Base-by-base conservation (phyloP, 2,329 filamentous ascomycete species). In the Intubia oerlemansii region DNA sequence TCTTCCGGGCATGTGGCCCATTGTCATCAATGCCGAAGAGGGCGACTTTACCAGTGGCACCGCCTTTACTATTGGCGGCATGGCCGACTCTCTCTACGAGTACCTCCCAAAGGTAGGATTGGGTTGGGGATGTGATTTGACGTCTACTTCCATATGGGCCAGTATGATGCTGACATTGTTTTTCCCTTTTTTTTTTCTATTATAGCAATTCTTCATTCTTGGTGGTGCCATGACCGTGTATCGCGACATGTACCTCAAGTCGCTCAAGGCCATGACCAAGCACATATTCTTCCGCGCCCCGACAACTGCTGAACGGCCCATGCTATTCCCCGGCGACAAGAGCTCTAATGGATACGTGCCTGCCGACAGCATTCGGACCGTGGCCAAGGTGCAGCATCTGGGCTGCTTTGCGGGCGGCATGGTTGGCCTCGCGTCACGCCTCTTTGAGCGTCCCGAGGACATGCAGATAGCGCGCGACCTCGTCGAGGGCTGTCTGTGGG, bases 321-420 rank as follows among this genome's bases (percentile, higher is more conserved):
- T 53, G 5, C 44, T 67, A 7, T 46, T 61, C 8, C 54, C 63
- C 3, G 63, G 61, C 10, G 53, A 59, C n/a, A 42, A 45, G 11
- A 36, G 34, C 27, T 41, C 51, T 17, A 35, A 38, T 18, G 36
- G 37, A 18, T 31, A 38, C 4, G 34, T 40, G 9, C 38, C 39
- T 5, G 41, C 39, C 6, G 29, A 39, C 10, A 26, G 33, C 14
- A 32, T 42, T 33, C 41, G 38, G 13, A 45, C 38, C 15, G 45
- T 47, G 3, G 40, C 48, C 3, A 46, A 47, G 25, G 47, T 53
- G 10, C 64, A 64, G 22, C 70, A 76, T 44, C 49, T 71, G 3
- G 59, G 59, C 8, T 75, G 68, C 43, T 75, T 73, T 39, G 54
- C 57, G 2, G 68, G 69, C 10, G 70, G 68, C 15, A 74, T 76